Percentiles rank a stretch among this genome's conserved stretches.
phyloP scores from a whole-genome alignment of 2,329 filamentous ascomycete genomes.

The Pseudofabraea citricarpa region DNA sequence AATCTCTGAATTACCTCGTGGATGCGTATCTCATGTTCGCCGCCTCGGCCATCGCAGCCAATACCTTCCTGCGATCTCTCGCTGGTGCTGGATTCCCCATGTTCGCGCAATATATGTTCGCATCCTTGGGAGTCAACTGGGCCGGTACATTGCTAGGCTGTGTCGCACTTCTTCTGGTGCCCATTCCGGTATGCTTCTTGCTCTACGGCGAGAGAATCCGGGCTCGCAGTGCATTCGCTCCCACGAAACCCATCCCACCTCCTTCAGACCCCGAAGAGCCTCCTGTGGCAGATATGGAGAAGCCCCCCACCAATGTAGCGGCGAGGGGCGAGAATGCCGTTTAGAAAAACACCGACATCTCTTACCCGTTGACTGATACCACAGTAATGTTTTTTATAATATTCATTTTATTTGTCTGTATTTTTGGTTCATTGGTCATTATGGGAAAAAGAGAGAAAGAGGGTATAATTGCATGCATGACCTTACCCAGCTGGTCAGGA shows the following conservation, averaged over 20 bases:
- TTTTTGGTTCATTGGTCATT: too few species aligned
- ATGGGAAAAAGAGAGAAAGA: too few species aligned
- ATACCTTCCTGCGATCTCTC: constrained; percentile 74
- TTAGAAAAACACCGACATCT: neutral
- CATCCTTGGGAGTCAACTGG: constrained; percentile 57
- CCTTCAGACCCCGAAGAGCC: constrained; percentile 16
- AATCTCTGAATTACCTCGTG: constrained; percentile 75
- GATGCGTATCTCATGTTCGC: constrained; percentile 60
- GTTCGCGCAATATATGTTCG: constrained; percentile 68
- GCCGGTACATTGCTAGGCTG: constrained; percentile 57
- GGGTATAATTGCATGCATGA: too few species aligned
- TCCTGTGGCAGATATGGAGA: neutral
- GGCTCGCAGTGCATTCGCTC: constrained; percentile 49
- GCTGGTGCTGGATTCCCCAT: constrained; percentile 77
- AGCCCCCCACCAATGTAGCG: neutral
- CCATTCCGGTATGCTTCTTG: constrained; percentile 60
- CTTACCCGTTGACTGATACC: too few species aligned
- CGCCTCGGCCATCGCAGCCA: constrained; percentile 77
- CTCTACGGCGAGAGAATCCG: constrained; percentile 55
- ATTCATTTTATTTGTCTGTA: too few species aligned
- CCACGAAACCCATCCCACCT: constrained; percentile 30
- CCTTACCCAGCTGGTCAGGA: too few species aligned
- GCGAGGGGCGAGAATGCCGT: neutral
- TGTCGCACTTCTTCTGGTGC: constrained; percentile 51
- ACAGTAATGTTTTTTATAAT: too few species aligned